A percentile compares a stretch with the other conserved stretches of the same genome.
Conservation (phyloP, 176 grass and related monocot genomes). For the Ensete glaucum region DNA sequence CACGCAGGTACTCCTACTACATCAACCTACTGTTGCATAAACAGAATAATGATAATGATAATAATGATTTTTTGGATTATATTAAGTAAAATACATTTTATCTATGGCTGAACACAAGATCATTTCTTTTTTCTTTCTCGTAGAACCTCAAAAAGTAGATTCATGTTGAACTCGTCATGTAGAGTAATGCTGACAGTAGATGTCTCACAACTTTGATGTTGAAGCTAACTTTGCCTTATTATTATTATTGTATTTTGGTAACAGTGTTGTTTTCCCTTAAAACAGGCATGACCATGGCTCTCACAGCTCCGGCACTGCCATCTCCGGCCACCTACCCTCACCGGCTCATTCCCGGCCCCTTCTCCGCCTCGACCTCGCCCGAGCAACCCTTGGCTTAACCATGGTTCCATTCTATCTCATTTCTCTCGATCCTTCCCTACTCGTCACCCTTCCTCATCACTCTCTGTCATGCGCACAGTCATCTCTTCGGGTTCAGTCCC, state of each 20-base stretch:
- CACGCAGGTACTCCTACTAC: constrained; percentile 62
- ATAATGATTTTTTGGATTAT: background rate
- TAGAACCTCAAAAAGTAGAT: no score
- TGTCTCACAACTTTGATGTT: no score
- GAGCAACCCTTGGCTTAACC: constrained; percentile 99
- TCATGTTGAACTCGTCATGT: no score
- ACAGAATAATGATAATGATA: background rate
- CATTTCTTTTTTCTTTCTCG: no score
- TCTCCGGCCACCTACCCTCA: constrained; percentile 65
- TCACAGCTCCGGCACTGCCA: constrained; percentile 56
- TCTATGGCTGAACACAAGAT: no score
- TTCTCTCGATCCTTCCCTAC: constrained; percentile 22
- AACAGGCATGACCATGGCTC: constrained; percentile 98
- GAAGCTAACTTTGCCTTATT: background rate
- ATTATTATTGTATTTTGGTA: constrained; percentile 10
- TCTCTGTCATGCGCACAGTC: constrained; percentile 22
- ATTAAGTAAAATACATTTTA: background rate
- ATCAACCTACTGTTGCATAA: background rate
- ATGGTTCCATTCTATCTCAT: constrained; percentile 38
- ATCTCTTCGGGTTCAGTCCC: constrained; percentile 49
- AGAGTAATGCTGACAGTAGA: no score
- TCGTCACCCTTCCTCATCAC: constrained; percentile 37
- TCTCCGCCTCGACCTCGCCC: constrained; percentile 55
- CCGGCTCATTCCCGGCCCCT: constrained; percentile 65
- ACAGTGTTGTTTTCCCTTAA: constrained; percentile 77